Conservation (phyloP, 192 early-diverging fungal genomes). For the Lunasporangiospora selenospora region DNA sequence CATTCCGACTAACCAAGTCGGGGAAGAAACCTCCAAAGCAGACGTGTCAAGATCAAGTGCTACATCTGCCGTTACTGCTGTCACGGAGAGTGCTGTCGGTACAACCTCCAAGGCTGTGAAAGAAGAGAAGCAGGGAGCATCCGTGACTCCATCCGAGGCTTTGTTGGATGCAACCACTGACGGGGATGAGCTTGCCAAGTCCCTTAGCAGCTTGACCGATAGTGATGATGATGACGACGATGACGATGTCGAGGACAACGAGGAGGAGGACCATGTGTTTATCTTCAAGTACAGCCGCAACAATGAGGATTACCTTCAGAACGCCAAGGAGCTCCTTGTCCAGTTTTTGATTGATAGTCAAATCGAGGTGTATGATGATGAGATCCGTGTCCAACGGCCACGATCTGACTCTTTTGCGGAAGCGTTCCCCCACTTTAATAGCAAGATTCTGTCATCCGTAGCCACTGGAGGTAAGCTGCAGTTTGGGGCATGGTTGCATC, state of each 20-base stretch:
- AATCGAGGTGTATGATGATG: slow-evolving; percentile 46
- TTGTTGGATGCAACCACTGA: too few relatives aligned
- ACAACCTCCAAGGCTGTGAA: too few relatives aligned
- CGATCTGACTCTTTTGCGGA: slow-evolving; percentile 61
- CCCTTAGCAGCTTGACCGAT: slow-evolving; percentile 43
- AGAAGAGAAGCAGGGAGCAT: too few relatives aligned
- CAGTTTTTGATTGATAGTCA: slow-evolving; percentile 38
- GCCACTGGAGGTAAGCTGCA: slow-evolving; percentile 25
- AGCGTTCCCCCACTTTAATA: slow-evolving; percentile 77
- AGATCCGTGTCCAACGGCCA: slow-evolving; percentile 48
- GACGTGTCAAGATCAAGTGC: too few relatives aligned
- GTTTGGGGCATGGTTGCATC: too few relatives aligned
- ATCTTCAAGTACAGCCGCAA: slow-evolving; percentile 50
- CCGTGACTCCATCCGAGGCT: too few relatives aligned
- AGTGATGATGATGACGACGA: slow-evolving; percentile 27
- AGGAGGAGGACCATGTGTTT: slow-evolving; percentile 41
- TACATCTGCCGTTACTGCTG: too few relatives aligned
- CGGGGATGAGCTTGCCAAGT: slow-evolving; percentile 15
- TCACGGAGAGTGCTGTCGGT: too few relatives aligned
- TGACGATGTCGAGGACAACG: slow-evolving; percentile 9
- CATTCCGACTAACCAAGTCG: too few relatives aligned
- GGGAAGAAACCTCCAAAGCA: too few relatives aligned
- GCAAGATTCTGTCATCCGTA: slow-evolving; percentile 68
- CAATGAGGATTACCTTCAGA: slow-evolving; percentile 41
- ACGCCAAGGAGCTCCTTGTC: slow-evolving; percentile 40